phyloP scores from a whole-genome alignment of 352 stramenopile genomes.

The Globisporangium apiculatum region DNA sequence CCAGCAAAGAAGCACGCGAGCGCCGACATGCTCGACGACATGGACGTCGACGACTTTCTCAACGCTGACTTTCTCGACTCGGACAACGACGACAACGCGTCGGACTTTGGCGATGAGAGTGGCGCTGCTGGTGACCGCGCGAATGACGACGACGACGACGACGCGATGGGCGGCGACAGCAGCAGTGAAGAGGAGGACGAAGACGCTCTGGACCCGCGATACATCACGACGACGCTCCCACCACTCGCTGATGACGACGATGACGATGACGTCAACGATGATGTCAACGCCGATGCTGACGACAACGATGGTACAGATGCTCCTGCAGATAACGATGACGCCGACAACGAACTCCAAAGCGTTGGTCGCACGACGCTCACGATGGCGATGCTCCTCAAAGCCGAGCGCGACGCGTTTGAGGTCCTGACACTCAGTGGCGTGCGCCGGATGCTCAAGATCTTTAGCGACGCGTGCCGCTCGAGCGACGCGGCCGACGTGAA shows the following conservation, averaged over 20 bases:
- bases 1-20: slow-evolving; percentile 30
- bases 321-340: slow-evolving; percentile 12
- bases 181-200: slow-evolving; percentile 85
- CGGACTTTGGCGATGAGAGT: slow-evolving; percentile 15
- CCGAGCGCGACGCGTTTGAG: slow-evolving; percentile 89
- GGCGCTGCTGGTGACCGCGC: slow-evolving; percentile 4
- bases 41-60: slow-evolving; percentile 85
- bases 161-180: slow-evolving; percentile 35
- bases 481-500: slow-evolving; percentile 75
- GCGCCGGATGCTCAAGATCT: slow-evolving; percentile 90
- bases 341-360: slow-evolving; percentile 16
- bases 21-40: slow-evolving; percentile 79
- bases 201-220: slow-evolving; percentile 68
- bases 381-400: slow-evolving; percentile 57
- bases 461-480: slow-evolving; percentile 92
- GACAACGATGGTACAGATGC: slow-evolving; percentile 18
- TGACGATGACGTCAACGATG: slow-evolving; percentile 19
- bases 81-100: slow-evolving; percentile 22
- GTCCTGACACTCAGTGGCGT: slow-evolving; percentile 83
- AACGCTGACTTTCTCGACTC: slow-evolving; percentile 80
- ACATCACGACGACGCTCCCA: slow-evolving; percentile 48
- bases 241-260: slow-evolving; percentile 12
- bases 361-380: slow-evolving; percentile 65
- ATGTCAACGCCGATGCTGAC: slow-evolving; percentile 20
- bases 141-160: slow-evolving; percentile 28